Base-by-base conservation (phyloP, 2,329 filamentous ascomycete species). In the Pyrenophora tritici-repentis region DNA sequence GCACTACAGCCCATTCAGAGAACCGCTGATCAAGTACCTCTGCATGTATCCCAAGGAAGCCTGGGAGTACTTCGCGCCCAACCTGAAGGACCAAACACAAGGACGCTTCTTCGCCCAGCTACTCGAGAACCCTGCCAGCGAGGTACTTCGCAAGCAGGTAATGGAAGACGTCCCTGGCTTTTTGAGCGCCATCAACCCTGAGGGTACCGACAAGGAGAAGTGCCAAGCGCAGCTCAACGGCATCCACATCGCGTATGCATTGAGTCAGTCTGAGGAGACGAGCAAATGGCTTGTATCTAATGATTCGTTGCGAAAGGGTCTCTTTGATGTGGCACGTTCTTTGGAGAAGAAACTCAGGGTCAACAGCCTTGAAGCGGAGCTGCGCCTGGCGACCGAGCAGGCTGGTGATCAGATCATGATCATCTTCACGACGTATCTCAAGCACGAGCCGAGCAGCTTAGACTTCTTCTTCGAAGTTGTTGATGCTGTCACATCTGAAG, bases 31-130 rank as follows among this genome's bases (percentile, higher is more conserved):
- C 72, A 90, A 91, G 67, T 99, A 96, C 70, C 82, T 99, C 55
- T 96, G 96, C 72, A 85, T 91, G 52, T 99, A 97, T 68, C 87
- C 94, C 0, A 88, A 89, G 57, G 92, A 99, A 66, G 85, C 92
- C 4, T 95, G 91, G 87, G 76, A 81, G 1, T 88, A 91, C 65
- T 87, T 97, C 58, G 79, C 88, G n/a, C 82, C 83, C 18, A 90
- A 87, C 64, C 79, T 97, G 47, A 88, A 90, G 53, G 90, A 97
- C 42, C 83, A 92, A 65, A 89, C 86, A 53, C 96, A 95, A 65
- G 94, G 95, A 3, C 86, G 94, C 13, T 90, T 99, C 73, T 86
- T 99, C 58, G 89, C 91, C 0, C 94, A 99, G 70, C 85, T 96
- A 12, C 81, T 99, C 17, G 81, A 84, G 2, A 85, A 96, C 65